Percentiles rank a stretch among this genome's conserved stretches.
Conservation (phyloP, 352 stramenopile species). For the Phytophthora sp. region DNA sequence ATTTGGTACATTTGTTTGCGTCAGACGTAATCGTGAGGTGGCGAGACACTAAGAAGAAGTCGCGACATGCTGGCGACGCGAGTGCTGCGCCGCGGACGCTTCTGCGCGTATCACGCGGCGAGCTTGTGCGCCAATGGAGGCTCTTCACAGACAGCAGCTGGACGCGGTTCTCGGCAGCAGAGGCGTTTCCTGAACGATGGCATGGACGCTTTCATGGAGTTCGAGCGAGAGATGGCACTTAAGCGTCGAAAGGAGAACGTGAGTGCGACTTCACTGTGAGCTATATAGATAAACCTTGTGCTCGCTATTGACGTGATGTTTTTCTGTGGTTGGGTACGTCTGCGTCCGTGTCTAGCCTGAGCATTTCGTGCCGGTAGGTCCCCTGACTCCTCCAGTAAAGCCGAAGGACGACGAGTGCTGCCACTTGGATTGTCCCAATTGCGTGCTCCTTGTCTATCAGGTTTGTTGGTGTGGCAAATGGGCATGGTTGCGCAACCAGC, state of each 20-base stretch:
- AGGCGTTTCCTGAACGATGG: constrained; percentile 37
- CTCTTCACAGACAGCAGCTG: not conserved
- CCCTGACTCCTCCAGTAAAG: constrained; percentile 59
- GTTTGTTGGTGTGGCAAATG: constrained; percentile 33
- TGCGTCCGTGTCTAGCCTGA: constrained; percentile 16
- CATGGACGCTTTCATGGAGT: constrained; percentile 88
- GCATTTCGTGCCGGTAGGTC: constrained; percentile 24
- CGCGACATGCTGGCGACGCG: constrained; percentile 23
- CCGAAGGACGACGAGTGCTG: constrained; percentile 86
- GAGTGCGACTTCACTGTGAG: not conserved
- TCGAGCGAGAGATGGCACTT: constrained; percentile 81
- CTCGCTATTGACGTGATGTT: constrained; percentile 1
- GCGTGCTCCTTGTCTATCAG: constrained; percentile 87
- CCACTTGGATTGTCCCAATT: constrained; percentile 86
- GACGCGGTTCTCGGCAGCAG: constrained; percentile 10
- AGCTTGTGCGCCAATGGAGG: not conserved
- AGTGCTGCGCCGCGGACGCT: constrained; percentile 28
- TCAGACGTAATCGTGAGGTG: constrained; percentile 23
- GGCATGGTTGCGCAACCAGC: not conserved
- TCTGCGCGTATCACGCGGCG: constrained; percentile 17
- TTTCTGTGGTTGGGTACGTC: not conserved
- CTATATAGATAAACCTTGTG: not conserved
- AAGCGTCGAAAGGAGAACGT: constrained; percentile 60
- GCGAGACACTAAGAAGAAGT: not conserved
- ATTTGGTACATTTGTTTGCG: constrained; percentile 15